phyloP scores from a whole-genome alignment of 177 flowering plant genomes.

The Vitis hybrid region DNA sequence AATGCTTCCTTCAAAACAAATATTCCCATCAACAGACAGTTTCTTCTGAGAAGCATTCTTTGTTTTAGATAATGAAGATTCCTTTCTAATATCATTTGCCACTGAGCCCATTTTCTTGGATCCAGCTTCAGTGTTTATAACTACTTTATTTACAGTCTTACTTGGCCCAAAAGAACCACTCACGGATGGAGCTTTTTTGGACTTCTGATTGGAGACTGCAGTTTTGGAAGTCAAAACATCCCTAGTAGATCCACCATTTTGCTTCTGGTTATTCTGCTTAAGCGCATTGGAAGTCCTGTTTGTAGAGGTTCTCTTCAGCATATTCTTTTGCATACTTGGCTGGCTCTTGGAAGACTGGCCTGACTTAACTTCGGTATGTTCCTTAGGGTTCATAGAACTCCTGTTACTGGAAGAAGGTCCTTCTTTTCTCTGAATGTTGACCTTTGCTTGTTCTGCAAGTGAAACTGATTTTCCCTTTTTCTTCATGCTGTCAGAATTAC shows the following conservation, averaged over 20 bases:
- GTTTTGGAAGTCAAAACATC: conserved; percentile 31
- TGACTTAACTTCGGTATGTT: conserved; percentile 28
- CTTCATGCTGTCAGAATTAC: conserved; percentile 28
- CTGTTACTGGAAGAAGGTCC: conserved; percentile 27
- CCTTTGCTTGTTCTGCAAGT: conserved; percentile 48
- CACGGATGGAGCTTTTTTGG: conserved; percentile 27
- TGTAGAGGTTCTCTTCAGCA: conserved; percentile 31
- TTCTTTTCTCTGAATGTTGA: conserved; percentile 49
- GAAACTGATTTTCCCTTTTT: conserved; percentile 48
- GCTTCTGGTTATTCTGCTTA: conserved; percentile 60
- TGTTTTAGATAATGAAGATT: conserved; percentile 21
- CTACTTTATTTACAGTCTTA: conserved; percentile 43
- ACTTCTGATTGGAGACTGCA: conserved; percentile 29
- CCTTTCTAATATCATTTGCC: conserved; percentile 25
- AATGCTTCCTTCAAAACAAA: conserved; percentile 16
- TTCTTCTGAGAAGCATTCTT: conserved; percentile 32
- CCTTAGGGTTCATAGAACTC: conserved; percentile 32
- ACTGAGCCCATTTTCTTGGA: conserved; percentile 27
- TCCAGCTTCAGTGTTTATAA: conserved; percentile 30
- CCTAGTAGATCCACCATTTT: conserved; percentile 40
- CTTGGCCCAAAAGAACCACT: conserved; percentile 31
- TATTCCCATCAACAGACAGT: conserved; percentile 18
- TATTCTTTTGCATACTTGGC: conserved; percentile 23
- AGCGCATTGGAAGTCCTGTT: conserved; percentile 37
- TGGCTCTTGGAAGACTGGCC: conserved; percentile 32